Base-by-base conservation (phyloP, 768 basidiomycete species). In the Podaxis sp. region DNA sequence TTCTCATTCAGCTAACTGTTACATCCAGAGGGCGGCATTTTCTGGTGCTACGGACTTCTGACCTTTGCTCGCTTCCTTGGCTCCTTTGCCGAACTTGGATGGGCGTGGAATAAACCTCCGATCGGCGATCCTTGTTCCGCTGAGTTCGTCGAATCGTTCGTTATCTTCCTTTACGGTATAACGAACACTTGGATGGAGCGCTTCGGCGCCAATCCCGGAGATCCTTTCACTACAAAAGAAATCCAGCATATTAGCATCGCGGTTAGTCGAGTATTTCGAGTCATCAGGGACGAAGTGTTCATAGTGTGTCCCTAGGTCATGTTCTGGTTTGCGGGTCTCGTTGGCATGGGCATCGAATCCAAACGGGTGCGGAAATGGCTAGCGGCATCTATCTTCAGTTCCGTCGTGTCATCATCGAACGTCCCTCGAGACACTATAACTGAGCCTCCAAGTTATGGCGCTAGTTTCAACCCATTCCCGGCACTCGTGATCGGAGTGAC, bases 131-230 rank as follows among this genome's bases (percentile, higher is more conserved):
- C 76, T 50, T 79, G 82, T 7, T 85, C 87, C 6, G 91, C 88
- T 4, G 92, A 94, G 72, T 89, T 92, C 58, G 80, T 87, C 61
- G 93, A 94, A 74, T 92, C 88, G 0, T 69, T 79, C 9, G 82
- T 93, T 56, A 95, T 98, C 68, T 96, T 96, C 75, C 37, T 87
- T 0, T 98, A 98, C 71, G 96, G 96, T 7, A 79, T 85, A 37
- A 90, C 93, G 47, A 96, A 98, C 71, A 94, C 91, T 15, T 98
- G 94, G 93, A 94, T 98, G 92, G 96, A 98, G 75, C 85, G 96
- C 46, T 92, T 96, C 66, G 96, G 95, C 2, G 91, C 88, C 0
- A 75, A 82, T 15, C 76, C 90, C 0, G 93, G 91, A 13, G 88
- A 89, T 70, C 91, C 95, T 13, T 96, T 83, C 76, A 91, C 91